These are phyloP conservation scores for Lindgomyces ingoldianus DNA, from an alignment of 495 filamentous ascomycete species.

Conservation along the genomic window DNA sequence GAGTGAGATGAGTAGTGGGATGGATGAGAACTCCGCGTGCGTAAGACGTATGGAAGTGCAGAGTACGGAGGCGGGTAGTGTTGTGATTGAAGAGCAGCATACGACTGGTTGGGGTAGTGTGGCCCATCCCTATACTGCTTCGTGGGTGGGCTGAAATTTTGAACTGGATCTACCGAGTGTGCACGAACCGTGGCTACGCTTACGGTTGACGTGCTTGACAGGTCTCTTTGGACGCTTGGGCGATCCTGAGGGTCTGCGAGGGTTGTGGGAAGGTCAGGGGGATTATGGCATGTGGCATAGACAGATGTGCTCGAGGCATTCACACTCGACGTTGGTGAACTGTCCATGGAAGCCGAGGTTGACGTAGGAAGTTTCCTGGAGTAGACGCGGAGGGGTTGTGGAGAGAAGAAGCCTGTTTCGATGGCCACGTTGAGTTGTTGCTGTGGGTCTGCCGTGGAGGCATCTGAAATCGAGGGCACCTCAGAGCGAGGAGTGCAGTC, in stretches of 20 bases:
- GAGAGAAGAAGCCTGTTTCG: conserved; percentile 37
- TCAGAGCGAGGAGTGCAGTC: conserved; percentile 41
- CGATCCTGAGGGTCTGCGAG: conserved; percentile 20
- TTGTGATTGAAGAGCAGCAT: conserved; percentile 48
- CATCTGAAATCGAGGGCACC: conserved; percentile 24
- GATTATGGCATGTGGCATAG: conserved; percentile 1
- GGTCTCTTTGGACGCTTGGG: conserved; percentile 36
- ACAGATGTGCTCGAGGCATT: conserved; percentile 33
- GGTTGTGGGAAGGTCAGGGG: background rate
- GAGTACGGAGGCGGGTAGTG: conserved; percentile 42
- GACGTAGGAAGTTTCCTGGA: conserved; percentile 21
- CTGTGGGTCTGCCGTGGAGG: background rate
- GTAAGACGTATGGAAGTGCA: conserved; percentile 26
- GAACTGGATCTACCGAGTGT: conserved; percentile 27
- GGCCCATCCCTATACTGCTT: conserved; percentile 35
- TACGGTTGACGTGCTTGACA: conserved; percentile 39
- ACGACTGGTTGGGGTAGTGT: conserved; percentile 47
- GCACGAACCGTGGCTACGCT: conserved; percentile 39
- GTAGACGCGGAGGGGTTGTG: conserved; percentile 31
- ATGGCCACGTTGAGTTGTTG: background rate
- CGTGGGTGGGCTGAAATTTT: conserved; percentile 11
- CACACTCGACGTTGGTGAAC: conserved; percentile 29
- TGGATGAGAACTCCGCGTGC: conserved; percentile 43
- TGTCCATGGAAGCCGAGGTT: conserved; percentile 21
- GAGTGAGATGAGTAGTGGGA: conserved; percentile 39